Base-by-base conservation (phyloP, 768 basidiomycete genomes). In the Boletellus ananas region DNA sequence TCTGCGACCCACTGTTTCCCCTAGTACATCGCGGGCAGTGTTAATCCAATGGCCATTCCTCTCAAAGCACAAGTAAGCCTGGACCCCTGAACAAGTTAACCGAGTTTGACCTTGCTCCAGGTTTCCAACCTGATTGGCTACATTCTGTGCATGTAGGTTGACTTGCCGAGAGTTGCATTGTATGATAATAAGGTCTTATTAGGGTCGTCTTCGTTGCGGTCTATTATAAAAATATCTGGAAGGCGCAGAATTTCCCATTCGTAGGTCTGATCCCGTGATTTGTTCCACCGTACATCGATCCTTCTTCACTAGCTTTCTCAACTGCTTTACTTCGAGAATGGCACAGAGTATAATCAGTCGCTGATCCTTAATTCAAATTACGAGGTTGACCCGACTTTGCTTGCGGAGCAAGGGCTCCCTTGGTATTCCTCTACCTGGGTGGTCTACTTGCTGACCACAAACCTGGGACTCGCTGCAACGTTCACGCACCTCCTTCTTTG, bases 231-330 rank as follows among this genome's bases (percentile, higher is more conserved):
- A 83, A 85, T 53, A 67, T 74, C 9, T 84, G 82, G 83, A 63
- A 77, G 37, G 75, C 75, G 2, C 77, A 81, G 58, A 76, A 70
- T 56, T 83, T 84, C 72, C 82, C 83, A 4, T 83, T 82, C 68
- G 70, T 74, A 62, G 39, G 63, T 50, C 2, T 78, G 77, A 65
- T 62, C 63, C 39, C 43, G 41, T 14, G 16, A 46, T 21, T 38
- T 3, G 5, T 17, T 14, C 6, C 9, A 9, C 20, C 18, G 9
- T 27, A 45, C 13, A 53, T 25, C 5, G 3, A 33, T 6, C 18
- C 33, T 31, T 27, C 31, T 54, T 71, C 3, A 11, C 12, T 29
- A 66, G 62, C 65, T 80, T n/a, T 75, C 77, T 1, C 79, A 81
- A 45, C 58, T 68, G 9, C 63, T 81, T 8, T 81, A 74, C 61